Evolutionary conservation across 257 asterid species (phyloP), one percentile per base, ranked within the genome.

Genomic region (Pogostemon cablin): DNA sequence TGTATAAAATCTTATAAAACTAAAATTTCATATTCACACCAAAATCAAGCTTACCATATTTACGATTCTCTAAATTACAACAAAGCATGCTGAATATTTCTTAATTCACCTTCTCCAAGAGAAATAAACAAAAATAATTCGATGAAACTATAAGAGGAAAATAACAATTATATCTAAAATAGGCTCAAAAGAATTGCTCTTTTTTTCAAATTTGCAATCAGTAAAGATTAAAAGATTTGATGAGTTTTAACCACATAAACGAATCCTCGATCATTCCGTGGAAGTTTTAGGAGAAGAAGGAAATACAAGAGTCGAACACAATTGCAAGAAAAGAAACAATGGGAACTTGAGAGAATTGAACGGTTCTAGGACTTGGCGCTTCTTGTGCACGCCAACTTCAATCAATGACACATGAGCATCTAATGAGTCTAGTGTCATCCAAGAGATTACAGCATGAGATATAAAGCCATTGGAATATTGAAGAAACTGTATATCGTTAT

Each of bases 361-460:
- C 69, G 78, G 68, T 76, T 64, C 77, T 75, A 11, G 71, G 74
- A 15, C 81, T 58, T 56, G 43, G 69, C 10, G 82, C 83, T 76
- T 80, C 56, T 52, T 79, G 71, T 59, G 72, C 86, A 83, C 77
- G 90, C 85, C 55, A 75, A 6, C 46, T 39, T 72, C 1, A 55
- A 5, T 9, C 69, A 20, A 5, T 20, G 79, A 79, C 81, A 76
- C 81, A 79, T 59, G 35, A 38, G 42, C 67, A 20, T 46, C 34
- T 9, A 6, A 54, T 7, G 48, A 39, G 9, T 20, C 40, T 25
- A 64, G 39, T 76, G 77, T 25, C 32, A 25, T 25, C 32, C 32
- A 25, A 25, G 32, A 25, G 32, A 25, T 25, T 25, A 25, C 32
- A 25, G 1, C 32, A 25, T 25, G 32, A 1, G 1, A 25, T 1